Percentiles rank a stretch among this genome's conserved stretches.
These are phyloP conservation scores for Aschersonia sp. DNA, from an alignment of 2,329 filamentous ascomycete species.

Conservation along the genomic window DNA sequence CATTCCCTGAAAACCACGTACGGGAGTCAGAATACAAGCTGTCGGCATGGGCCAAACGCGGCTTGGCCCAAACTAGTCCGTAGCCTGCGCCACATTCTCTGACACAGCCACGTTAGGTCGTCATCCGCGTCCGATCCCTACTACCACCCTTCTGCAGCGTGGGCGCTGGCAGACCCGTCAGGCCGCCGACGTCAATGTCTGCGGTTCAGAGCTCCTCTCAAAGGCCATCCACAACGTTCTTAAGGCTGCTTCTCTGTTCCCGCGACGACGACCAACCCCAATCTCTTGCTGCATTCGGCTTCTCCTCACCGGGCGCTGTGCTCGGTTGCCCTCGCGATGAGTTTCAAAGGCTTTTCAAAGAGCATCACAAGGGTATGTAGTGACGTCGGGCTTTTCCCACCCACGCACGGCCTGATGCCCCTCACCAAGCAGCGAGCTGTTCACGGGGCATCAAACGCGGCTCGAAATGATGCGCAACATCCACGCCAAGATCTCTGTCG, in stretches of 20 bases:
- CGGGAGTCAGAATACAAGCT: too few species aligned
- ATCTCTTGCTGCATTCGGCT: not conserved
- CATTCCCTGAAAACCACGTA: too few species aligned
- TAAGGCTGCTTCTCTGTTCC: not conserved
- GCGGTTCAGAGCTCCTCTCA: not conserved
- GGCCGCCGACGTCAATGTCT: not conserved
- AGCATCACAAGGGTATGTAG: constrained; percentile 63
- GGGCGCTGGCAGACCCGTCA: not conserved
- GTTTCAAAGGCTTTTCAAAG: constrained; percentile 93
- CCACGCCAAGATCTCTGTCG: not conserved
- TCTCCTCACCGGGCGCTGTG: not conserved
- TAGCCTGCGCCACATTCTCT: constrained; percentile 3
- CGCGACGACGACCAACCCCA: constrained; percentile 1
- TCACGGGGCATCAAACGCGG: too few species aligned
- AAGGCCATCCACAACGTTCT: constrained; percentile 1
- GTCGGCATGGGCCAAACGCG: not conserved
- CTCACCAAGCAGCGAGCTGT: constrained; percentile 9
- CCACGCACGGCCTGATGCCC: constrained; percentile 10
- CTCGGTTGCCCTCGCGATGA: constrained; percentile 44
- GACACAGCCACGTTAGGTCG: constrained; percentile 6
- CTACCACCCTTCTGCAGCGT: not conserved
- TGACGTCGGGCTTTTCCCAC: not conserved
- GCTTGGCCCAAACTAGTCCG: not conserved
- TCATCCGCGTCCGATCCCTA: not conserved
- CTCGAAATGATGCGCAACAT: too few species aligned